Evolutionary conservation across 164 flowering plant genomes (phyloP).

Genomic region (Dillenia turbinata): DNA sequence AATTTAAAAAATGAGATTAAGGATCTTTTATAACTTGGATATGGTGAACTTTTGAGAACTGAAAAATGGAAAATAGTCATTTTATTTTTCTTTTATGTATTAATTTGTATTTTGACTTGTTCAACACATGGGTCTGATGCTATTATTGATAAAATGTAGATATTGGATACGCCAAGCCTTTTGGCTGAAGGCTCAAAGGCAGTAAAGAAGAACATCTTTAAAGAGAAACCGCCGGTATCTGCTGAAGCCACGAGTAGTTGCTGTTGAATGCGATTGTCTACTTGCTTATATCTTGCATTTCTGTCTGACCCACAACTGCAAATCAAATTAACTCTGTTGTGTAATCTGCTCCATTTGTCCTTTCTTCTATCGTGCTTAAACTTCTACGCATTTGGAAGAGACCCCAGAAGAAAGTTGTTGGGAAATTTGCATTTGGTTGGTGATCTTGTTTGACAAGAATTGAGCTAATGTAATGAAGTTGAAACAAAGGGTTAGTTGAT

Average conservation of each 20-base stretch:
- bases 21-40: neutral
- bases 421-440: no score
- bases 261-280: constrained; percentile 35
- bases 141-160: constrained; percentile 38
- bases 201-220: constrained; percentile 71
- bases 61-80: neutral
- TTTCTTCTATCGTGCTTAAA: no score
- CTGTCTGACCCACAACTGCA: no score
- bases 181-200: constrained; percentile 68
- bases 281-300: no score
- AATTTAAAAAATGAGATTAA: no score
- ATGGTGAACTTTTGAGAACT: neutral
- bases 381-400: no score
- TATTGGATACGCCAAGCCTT: constrained; percentile 83
- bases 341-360: constrained; percentile 16
- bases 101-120: no score
- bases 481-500: no score
- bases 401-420: no score
- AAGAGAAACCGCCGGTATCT: constrained; percentile 59
- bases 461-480: no score
- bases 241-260: constrained; percentile 59
- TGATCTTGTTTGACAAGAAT: no score
- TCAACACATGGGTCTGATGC: neutral
- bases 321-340: no score
- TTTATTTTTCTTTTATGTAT: neutral